These are phyloP conservation scores for Luffa aegyptiaca DNA, from an alignment of 306 rosid species.

Conservation along the genomic window DNA sequence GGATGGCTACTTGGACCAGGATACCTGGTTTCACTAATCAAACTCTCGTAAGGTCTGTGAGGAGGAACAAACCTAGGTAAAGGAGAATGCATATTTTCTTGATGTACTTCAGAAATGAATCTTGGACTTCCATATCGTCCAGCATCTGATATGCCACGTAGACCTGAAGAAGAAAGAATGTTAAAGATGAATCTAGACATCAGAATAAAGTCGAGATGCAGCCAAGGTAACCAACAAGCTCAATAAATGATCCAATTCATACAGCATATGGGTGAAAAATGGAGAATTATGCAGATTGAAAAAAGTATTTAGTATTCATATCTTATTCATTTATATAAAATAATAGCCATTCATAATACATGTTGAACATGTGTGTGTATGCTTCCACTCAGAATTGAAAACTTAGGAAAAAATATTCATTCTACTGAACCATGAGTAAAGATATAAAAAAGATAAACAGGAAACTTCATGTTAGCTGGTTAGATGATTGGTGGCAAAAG, in stretches of 20 bases:
- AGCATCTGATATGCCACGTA: not conserved
- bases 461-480: conserved; percentile 18
- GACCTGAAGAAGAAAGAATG: not conserved
- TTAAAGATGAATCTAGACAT: not conserved
- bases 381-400: not conserved
- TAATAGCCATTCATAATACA: not conserved
- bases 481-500: conserved; percentile 6
- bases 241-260: not conserved
- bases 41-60: not conserved
- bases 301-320: not conserved
- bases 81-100: conserved; percentile 16
- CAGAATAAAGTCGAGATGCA: not conserved
- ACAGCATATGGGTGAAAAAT: not conserved
- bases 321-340: not conserved
- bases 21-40: conserved; percentile 1
- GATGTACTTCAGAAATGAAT: conserved; percentile 21
- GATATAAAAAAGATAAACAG: not conserved
- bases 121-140: conserved; percentile 12
- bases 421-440: not conserved
- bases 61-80: conserved; percentile 8
- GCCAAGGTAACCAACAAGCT: not conserved
- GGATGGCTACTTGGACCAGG: conserved; percentile 6
- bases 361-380: not conserved
- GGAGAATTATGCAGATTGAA: not conserved
- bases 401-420: not conserved